These are phyloP conservation scores for Chlamydomonas sp. DNA, from an alignment of 139 green algal species.

Conservation along the genomic window DNA sequence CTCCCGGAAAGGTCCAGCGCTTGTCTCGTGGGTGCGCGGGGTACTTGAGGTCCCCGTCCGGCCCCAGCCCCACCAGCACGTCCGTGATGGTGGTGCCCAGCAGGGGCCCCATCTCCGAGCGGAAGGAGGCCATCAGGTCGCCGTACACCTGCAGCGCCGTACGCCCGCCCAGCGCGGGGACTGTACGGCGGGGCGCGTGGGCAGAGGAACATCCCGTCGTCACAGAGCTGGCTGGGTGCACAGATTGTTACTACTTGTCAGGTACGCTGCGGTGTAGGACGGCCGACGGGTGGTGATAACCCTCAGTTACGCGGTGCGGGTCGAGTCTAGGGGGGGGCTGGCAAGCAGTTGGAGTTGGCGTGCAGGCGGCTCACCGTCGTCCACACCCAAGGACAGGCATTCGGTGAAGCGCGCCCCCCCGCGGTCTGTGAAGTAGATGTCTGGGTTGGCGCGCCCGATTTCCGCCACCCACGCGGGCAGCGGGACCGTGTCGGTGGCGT, in stretches of 20 bases:
- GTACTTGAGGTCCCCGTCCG: conserved; percentile 65
- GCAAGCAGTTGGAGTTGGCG: no score
- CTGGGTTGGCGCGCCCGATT: conserved; percentile 50
- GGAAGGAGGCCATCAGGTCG: conserved; percentile 89
- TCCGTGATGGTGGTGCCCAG: conserved; percentile 60
- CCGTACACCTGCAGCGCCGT: conserved; percentile 87
- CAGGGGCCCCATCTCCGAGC: conserved; percentile 66
- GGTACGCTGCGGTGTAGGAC: neutral
- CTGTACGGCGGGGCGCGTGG: conserved; percentile 29
- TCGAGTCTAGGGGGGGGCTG: neutral
- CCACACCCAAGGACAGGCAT: conserved; percentile 58
- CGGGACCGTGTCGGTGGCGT: conserved; percentile 39
- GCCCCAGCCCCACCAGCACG: conserved; percentile 58
- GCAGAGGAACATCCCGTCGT: neutral
- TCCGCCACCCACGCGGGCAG: conserved; percentile 62
- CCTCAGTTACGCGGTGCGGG: neutral
- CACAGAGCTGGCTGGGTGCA: neutral
- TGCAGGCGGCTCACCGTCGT: conserved; percentile 54
- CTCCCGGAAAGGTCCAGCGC: conserved; percentile 69
- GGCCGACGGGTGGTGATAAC: neutral
- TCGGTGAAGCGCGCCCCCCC: conserved; percentile 42
- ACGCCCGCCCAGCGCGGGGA: conserved; percentile 79
- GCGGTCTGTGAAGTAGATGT: conserved; percentile 66
- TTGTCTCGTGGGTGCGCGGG: conserved; percentile 54
- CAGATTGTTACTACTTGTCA: no score